Evolutionary conservation across 306 rosid genomes (phyloP).

Genomic region (Morella rubra): DNA sequence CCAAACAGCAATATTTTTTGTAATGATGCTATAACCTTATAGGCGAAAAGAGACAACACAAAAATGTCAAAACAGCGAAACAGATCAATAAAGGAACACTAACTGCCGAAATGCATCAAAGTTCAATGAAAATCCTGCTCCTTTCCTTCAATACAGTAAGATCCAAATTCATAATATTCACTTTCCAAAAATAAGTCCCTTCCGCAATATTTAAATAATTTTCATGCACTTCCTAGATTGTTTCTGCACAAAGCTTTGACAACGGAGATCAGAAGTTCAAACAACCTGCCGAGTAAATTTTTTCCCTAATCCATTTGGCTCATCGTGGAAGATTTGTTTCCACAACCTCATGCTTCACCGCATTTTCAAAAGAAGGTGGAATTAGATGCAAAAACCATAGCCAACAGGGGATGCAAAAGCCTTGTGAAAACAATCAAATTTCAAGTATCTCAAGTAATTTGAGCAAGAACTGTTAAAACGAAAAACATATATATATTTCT

Average conservation of each 20-base stretch:
- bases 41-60: background rate
- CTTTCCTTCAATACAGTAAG: background rate
- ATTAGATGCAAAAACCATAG: background rate
- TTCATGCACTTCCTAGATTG: background rate
- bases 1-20: background rate
- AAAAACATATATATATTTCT: background rate
- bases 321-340: background rate
- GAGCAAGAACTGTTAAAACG: too few relatives aligned
- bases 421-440: background rate
- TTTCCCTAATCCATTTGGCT: background rate
- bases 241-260: background rate
- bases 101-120: background rate
- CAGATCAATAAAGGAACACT: background rate
- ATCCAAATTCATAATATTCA: background rate
- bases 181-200: background rate
- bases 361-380: background rate
- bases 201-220: background rate
- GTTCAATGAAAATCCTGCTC: background rate
- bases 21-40: background rate
- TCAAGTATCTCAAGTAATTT: background rate
- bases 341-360: background rate
- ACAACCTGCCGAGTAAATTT: background rate
- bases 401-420: background rate
- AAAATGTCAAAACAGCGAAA: background rate
- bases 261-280: background rate